phyloP scores from a whole-genome alignment of 768 basidiomycete species.

The Guyanaporus albipodus region DNA sequence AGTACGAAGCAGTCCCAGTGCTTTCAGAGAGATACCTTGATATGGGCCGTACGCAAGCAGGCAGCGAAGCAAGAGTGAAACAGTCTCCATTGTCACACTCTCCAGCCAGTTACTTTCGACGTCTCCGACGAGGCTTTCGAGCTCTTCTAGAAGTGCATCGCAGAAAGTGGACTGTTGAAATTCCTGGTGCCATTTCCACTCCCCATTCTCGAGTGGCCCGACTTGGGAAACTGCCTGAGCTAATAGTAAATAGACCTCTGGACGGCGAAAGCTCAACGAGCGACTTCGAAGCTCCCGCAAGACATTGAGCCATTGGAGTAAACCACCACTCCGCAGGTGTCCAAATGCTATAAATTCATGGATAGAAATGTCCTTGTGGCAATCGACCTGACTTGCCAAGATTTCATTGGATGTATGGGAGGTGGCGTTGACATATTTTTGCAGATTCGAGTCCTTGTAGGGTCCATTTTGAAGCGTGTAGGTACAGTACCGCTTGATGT shows the following conservation, averaged over 20 bases:
- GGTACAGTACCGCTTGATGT: constrained; percentile 28
- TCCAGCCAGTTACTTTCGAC: constrained; percentile 43
- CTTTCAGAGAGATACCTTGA: constrained; percentile 10
- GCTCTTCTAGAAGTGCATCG: constrained; percentile 33
- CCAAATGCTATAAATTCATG: constrained; percentile 48
- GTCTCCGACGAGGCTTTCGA: constrained; percentile 32
- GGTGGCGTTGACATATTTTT: constrained; percentile 35
- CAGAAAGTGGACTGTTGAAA: constrained; percentile 33
- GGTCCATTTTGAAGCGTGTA: constrained; percentile 29
- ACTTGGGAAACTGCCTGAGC: constrained; percentile 44
- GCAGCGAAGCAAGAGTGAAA: constrained; percentile 34
- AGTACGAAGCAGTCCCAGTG: constrained; percentile 27
- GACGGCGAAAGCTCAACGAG: constrained; percentile 35
- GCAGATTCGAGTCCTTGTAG: constrained; percentile 37
- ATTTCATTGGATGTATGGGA: constrained; percentile 42
- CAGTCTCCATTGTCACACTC: constrained; percentile 29
- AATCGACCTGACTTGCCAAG: constrained; percentile 39
- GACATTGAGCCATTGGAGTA: constrained; percentile 51
- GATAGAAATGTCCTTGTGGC: constrained; percentile 37
- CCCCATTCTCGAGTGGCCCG: constrained; percentile 25
- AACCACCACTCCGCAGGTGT: constrained; percentile 41
- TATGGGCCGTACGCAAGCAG: constrained; percentile 29
- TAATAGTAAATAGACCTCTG: constrained; percentile 41
- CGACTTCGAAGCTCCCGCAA: constrained; percentile 41
- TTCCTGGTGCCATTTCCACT: constrained; percentile 40